phyloP scores from a whole-genome alignment of 2,329 filamentous ascomycete genomes.

The Claviceps digitariae region DNA sequence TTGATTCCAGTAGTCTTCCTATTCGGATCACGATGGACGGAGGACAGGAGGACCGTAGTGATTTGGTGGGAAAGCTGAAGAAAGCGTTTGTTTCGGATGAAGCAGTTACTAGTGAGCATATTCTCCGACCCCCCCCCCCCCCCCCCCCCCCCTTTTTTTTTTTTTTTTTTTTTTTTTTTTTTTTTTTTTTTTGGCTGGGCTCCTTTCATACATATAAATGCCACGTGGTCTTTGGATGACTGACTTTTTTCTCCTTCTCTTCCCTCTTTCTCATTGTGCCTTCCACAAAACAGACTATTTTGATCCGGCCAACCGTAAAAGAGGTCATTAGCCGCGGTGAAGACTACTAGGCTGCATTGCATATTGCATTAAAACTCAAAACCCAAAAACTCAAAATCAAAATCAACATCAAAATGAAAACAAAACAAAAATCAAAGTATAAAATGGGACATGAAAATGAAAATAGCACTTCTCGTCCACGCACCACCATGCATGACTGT shows the following conservation, averaged over 20 bases:
- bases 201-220: no score
- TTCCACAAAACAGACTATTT: constrained; percentile 44
- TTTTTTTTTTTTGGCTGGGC: no score
- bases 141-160: no score
- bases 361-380: not conserved
- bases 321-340: constrained; percentile 79
- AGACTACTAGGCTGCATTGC: constrained; percentile 47
- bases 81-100: constrained; percentile 61
- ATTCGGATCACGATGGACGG: constrained; percentile 38
- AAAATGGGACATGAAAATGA: not conserved
- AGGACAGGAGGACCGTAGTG: constrained; percentile 33
- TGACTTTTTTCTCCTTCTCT: constrained; percentile 3
- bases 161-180: no score
- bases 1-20: constrained; percentile 46
- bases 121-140: no score
- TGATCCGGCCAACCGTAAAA: constrained; percentile 69
- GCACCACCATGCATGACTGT: no score
- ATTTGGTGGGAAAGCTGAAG: constrained; percentile 34
- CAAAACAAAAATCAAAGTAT: constrained; percentile 15
- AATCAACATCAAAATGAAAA: not conserved
- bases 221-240: no score
- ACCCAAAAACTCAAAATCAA: not conserved
- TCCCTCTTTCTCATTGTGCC: not conserved
- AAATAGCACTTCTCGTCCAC: not conserved
- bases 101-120: constrained; percentile 38